Base-by-base conservation (phyloP, 805 yeast genomes). In the Yarrowia divulgata region DNA sequence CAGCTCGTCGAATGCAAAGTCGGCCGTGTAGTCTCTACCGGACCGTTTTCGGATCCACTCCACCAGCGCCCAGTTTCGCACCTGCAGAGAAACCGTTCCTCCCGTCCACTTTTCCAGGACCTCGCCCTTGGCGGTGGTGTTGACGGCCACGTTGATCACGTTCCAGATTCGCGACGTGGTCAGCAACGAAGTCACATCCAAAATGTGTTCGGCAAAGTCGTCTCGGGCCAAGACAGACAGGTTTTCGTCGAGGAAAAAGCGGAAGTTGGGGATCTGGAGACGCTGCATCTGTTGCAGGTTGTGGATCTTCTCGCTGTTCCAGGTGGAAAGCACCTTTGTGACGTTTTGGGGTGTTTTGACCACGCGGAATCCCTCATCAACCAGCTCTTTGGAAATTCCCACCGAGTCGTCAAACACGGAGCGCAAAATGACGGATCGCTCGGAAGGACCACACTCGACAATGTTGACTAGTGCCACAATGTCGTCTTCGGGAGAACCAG, bases 41-140 rank as follows among this genome's bases (percentile, higher is more conserved):
- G 75, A 70, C n/a, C 79, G 74, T 43, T 79, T 75, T 43, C 74
- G 73, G 6, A 78, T 76, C 83, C 82, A 80, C 66, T 81, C 82
- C 8, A 78, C 73, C 37, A 81, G 69, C 55, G 74, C 77, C 73
- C 77, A 73, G 43, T 75, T 76, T 16, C 82, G 75, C 14, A 79
- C 71, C 70, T 80, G 83, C 4, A 76, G 68, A 10, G 81, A 77
- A 1, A 81, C 82, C 0, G 75, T 72, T 1, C 74, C 68, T 37
- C 78, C 74, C 0, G 79, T 69, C 83, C 83, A 80, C 10, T 71
- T 69, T 19, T 74, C 76, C 7, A 69, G 69, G 8, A 74, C 71
- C 40, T 72, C 72, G 8, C 72, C 73, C 8, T 70, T 63, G 2
- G 79, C 78, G 16, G 72, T 72, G 6, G 71, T 70, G 8, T 74